Base-by-base conservation (phyloP, 768 basidiomycete species). In the Mrakia frigida region DNA sequence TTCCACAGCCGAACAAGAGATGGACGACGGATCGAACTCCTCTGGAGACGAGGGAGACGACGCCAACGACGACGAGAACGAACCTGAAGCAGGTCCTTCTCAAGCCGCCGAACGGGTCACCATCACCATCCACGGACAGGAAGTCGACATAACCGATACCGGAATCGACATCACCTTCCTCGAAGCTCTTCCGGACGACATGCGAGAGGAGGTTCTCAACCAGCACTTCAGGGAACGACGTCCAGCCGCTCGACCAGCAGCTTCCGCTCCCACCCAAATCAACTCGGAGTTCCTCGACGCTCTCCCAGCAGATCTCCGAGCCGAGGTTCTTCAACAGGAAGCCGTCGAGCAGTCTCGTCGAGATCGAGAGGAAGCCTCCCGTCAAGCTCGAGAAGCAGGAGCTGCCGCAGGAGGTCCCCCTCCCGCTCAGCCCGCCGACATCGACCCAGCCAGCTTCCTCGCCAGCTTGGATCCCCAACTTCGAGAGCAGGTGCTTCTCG, bases 111-210 rank as follows among this genome's bases (percentile, higher is more conserved):
- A 81, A 31, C 89, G 97, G 50, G 87, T 96, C 37, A 93, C 92
- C 0, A 91, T 99, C 81, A 87, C 89, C 84, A 93, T 99, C 73
- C 92, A 94, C 83, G 97, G 97, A 71, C 92, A 89, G 79, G 87
- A 90, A 10, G 93, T 98, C 37, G 97, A 99, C 82, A 99, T 99
- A 82, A 99, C 97, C 3, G 94, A 98, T 80, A 96, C 94, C 52
- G 97, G 97, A 6, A 98, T 99, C 81, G 97, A 99, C 82, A 93
- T 95, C 2, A 94, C 93, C 7, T 99, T 99, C 87, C 86, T 99
- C 75, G 94, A 98, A 84, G 97, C 97, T 35, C 85, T 99, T 13
- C 97, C 97, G 0, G 97, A 99, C 81, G 96, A 98, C 79, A 98
- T 99, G 91, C 89, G 97, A 70, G 96, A 97, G 82, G 97, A 99